Evolutionary conservation across 73 alveolate genomes (phyloP), one percentile per base, ranked within the genome.

Genomic region (Paramecium sonneborni): DNA sequence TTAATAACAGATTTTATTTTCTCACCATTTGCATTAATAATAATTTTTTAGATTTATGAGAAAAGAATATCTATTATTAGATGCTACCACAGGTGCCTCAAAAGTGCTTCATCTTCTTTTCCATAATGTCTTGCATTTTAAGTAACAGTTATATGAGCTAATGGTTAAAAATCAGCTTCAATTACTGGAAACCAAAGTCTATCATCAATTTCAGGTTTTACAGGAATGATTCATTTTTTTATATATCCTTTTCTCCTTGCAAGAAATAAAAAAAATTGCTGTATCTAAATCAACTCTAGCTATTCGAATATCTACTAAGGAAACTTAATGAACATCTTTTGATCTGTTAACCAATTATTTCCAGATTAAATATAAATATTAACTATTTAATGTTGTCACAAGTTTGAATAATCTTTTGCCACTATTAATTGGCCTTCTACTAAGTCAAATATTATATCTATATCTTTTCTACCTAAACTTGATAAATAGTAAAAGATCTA

Each of bases 61-160:
- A 0, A 62, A 28, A 30, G 39, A 26, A 26, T 62, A 62, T 62
- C 84, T 26, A 26, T 62, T 62, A 3, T 62, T 6, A 32, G 24
- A 62, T 23, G 84, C 39, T 26, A 46, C 84, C 1, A 62, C 39
- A 23, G 84, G 24, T 23, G 84, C 87, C 0, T 35, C 35, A 74
- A 37, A 15, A 74, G 24, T 2, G 32, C 34, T 74, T 38, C 87
- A 11, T 74, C 87, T 28, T 37, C 57, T 34, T 39, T 39, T 0
- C 37, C 44, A 34, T 74, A 74, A 74, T 74, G 87, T 0, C 14
- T 38, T 12, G 87, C 87, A 37, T 34, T 74, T 38, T 32, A 74
- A 74, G 39, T 74, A 37, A 23, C 87, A 34, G 87, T 74, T 11
- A 32, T 74, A 34, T 74, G 87, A 74, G 67, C 58, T 12, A 74